Conservation (phyloP, 1,284 basidiomycete species). For the Rhodotorula sp. region DNA sequence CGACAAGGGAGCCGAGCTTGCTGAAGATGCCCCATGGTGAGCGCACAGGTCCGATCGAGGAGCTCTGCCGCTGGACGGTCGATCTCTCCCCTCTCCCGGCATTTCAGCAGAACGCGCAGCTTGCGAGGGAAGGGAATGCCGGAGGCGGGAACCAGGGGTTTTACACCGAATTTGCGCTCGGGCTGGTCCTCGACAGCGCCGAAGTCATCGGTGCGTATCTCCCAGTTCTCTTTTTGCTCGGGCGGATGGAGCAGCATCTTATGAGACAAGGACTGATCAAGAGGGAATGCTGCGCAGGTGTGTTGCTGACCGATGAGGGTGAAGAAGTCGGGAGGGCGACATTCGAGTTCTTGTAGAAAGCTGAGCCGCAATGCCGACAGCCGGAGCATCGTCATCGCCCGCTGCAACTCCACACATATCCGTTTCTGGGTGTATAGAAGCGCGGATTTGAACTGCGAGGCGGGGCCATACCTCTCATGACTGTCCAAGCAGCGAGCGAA, state of each 20-base stretch:
- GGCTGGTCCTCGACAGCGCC: conserved; percentile 31
- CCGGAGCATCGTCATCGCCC: too few relatives aligned
- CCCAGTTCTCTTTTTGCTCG: too few relatives aligned
- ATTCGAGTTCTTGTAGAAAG: conserved; percentile 20
- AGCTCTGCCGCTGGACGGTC: conserved; percentile 80
- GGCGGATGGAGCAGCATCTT: background rate
- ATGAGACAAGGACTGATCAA: too few relatives aligned
- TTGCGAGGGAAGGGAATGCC: background rate
- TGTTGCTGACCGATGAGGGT: conserved; percentile 37
- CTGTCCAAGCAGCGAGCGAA: too few relatives aligned
- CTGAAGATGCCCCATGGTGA: too few relatives aligned
- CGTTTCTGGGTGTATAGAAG: too few relatives aligned
- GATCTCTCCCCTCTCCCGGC: conserved; percentile 70
- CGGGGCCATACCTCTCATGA: too few relatives aligned
- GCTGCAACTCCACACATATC: too few relatives aligned
- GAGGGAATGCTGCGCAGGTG: conserved; percentile 8
- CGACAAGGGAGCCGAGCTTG: background rate
- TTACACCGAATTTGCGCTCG: conserved; percentile 38
- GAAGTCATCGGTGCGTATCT: conserved; percentile 24
- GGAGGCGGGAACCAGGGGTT: conserved; percentile 58
- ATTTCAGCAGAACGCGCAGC: conserved; percentile 65
- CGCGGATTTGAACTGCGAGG: too few relatives aligned
- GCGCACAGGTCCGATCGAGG: conserved; percentile 46
- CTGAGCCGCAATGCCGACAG: too few relatives aligned
- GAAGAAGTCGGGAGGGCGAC: conserved; percentile 32